These are phyloP conservation scores for Microsporum ferrugineum DNA, from an alignment of 2,329 filamentous ascomycete species.

Conservation along the genomic window DNA sequence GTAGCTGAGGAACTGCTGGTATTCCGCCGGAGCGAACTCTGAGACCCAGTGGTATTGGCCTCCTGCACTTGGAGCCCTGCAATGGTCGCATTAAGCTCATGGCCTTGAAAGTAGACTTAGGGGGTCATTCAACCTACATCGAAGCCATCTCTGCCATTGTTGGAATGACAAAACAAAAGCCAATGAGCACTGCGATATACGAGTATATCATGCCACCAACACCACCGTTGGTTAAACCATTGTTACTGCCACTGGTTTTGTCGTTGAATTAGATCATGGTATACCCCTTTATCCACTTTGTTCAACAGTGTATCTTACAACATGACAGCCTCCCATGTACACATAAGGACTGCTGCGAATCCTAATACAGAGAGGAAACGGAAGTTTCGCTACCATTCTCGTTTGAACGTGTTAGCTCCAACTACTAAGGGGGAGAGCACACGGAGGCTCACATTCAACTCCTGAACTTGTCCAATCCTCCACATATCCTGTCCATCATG, in stretches of 20 bases:
- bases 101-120: no score
- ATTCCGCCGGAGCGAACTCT: slow-evolving; percentile 19
- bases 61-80: slow-evolving; percentile 28
- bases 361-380: slow-evolving; percentile 36
- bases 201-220: slow-evolving; percentile 9
- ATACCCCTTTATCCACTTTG: background rate
- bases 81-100: background rate
- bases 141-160: slow-evolving; percentile 14
- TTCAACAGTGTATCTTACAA: slow-evolving; percentile 4
- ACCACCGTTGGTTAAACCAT: slow-evolving; percentile 10
- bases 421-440: no score
- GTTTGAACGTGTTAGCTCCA: background rate
- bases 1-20: slow-evolving; percentile 26
- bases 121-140: slow-evolving; percentile 5
- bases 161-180: slow-evolving; percentile 7
- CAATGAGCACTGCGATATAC: slow-evolving; percentile 7
- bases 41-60: slow-evolving; percentile 17
- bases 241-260: background rate
- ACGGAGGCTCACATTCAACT: slow-evolving; percentile 20
- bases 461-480: slow-evolving; percentile 24
- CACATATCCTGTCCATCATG: slow-evolving; percentile 24
- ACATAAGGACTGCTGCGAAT: slow-evolving; percentile 34
- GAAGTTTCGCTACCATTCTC: slow-evolving; percentile 31
- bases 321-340: slow-evolving; percentile 11
- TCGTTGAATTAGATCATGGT: background rate